Conservation (phyloP, 106 monocot species). For the Gastrodia elata region DNA sequence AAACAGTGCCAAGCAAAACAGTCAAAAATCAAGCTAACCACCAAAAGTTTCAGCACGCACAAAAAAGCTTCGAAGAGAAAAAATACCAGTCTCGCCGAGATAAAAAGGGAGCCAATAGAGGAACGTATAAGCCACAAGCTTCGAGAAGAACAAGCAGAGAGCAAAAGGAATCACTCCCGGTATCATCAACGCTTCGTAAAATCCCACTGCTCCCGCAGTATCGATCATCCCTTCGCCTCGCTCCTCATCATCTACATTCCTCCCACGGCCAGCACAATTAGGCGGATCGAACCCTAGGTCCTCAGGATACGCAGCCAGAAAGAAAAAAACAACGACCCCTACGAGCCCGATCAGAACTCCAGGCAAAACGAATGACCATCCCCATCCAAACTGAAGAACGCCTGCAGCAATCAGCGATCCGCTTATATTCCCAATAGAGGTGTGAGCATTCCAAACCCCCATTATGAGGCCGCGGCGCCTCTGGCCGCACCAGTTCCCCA, state of each 20-base stretch:
- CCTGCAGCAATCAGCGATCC: constrained; percentile 66
- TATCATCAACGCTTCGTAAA: constrained; percentile 60
- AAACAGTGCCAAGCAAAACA: too few species aligned
- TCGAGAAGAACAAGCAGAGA: constrained; percentile 60
- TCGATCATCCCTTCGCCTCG: constrained; percentile 11
- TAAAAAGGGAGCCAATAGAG: constrained; percentile 81
- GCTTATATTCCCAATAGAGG: constrained; percentile 64
- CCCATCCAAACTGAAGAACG: constrained; percentile 62
- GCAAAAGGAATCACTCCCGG: constrained; percentile 67
- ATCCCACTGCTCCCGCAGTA: constrained; percentile 43
- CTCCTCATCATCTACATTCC: constrained; percentile 15
- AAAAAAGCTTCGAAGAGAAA: too few species aligned
- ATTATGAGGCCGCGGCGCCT: constrained; percentile 74
- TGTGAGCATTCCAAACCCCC: constrained; percentile 85
- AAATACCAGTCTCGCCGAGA: constrained; percentile 54
- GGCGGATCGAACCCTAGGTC: constrained; percentile 30
- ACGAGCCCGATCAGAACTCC: constrained; percentile 39
- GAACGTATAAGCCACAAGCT: constrained; percentile 64
- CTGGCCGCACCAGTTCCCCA: constrained; percentile 77
- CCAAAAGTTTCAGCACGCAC: too few species aligned
- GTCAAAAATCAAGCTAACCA: too few species aligned
- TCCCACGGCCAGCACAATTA: constrained; percentile 9
- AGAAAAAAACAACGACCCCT: constrained; percentile 45
- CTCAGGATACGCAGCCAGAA: constrained; percentile 61
- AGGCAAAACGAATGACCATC: constrained; percentile 71